These are phyloP conservation scores for Incumbomyces delicatus DNA, from an alignment of 2,329 filamentous ascomycete species.

Conservation along the genomic window DNA sequence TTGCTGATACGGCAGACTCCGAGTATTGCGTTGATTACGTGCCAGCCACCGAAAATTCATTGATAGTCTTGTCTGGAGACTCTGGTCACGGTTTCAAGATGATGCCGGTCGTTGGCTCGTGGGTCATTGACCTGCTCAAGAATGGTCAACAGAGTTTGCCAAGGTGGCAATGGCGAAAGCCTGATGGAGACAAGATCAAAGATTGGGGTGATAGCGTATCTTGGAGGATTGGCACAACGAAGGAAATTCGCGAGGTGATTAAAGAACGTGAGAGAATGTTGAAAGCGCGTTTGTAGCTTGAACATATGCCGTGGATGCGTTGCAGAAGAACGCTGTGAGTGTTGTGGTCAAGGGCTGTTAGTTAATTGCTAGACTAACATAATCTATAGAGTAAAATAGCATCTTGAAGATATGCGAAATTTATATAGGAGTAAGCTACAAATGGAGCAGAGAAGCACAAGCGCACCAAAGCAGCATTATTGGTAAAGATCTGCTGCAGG, in stretches of 20 bases:
- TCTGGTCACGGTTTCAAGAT: slow-evolving; percentile 56
- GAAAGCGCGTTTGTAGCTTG: background rate
- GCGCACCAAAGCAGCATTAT: too few species aligned
- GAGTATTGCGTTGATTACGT: slow-evolving; percentile 53
- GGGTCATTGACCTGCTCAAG: slow-evolving; percentile 41
- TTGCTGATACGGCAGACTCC: slow-evolving; percentile 51
- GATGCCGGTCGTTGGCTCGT: slow-evolving; percentile 50
- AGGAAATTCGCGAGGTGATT: slow-evolving; percentile 11
- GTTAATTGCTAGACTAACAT: too few species aligned
- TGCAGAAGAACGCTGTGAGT: too few species aligned
- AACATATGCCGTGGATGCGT: too few species aligned
- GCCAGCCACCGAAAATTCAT: slow-evolving; percentile 36
- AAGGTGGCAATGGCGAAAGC: slow-evolving; percentile 45
- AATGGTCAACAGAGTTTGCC: slow-evolving; percentile 34
- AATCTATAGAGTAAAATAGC: too few species aligned
- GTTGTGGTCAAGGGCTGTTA: too few species aligned
- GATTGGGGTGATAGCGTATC: slow-evolving; percentile 39
- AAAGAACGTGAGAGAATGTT: slow-evolving; percentile 6
- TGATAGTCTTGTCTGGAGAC: slow-evolving; percentile 47
- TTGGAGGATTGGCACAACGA: slow-evolving; percentile 34
- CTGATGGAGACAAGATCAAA: slow-evolving; percentile 21
- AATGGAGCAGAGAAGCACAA: too few species aligned
- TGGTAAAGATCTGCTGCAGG: too few species aligned
- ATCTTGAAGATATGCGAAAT: too few species aligned
- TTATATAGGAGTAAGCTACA: too few species aligned